Base-by-base conservation (phyloP, 2,329 filamentous ascomycete species). In the Byssochlamys sp. region DNA sequence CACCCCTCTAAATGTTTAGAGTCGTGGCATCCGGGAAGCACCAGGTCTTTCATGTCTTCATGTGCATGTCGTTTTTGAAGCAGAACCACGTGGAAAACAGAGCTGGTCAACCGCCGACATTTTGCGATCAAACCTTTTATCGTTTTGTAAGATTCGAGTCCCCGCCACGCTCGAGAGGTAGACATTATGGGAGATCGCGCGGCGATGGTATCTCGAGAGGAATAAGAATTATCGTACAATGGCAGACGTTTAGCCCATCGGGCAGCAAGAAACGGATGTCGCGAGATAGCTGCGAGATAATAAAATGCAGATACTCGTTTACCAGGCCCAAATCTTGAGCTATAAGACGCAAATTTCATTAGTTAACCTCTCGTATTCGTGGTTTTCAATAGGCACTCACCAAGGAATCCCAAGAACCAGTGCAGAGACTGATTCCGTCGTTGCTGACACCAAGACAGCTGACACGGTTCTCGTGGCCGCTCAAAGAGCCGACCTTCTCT, bases 371-470 rank as follows among this genome's bases (percentile, higher is more conserved):
- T 24, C n/a, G 48, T 24, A 45, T 33, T 26, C 12, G 26, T 24
- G 11, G 10, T 19, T 6, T 35, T 25, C 24, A 56, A 63, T 57
- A 19, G 14, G 35, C 14, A 83, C 90, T 79, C 84, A 97, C 94
- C 81, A 96, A 83, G 69, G 94, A 96, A 79, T 99, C 94, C 94
- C 94, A 99, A 66, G 94, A 99, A 75, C 94, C 94, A 71, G 94
- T 99, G 84, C 94, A 97, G 79, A 99, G 82, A 80, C 92, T 97
- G 80, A 97, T 96, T 62, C 92, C 94, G 72, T 99, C 94, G 75
- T 97, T 97, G 82, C 92, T 97, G 67, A 99, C 94, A 65, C 94
- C 94, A 72, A 99, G 80, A 77, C 94, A 99, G 84, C 92, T 97
- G 73, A 99, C 94, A 66, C 94, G 89, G 81, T 99, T 99, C 78